Evolutionary conservation across 2,329 filamentous ascomycete genomes (phyloP), one percentile per base, ranked within the genome.

Genomic region (Aspergillus quadricinctus): DNA sequence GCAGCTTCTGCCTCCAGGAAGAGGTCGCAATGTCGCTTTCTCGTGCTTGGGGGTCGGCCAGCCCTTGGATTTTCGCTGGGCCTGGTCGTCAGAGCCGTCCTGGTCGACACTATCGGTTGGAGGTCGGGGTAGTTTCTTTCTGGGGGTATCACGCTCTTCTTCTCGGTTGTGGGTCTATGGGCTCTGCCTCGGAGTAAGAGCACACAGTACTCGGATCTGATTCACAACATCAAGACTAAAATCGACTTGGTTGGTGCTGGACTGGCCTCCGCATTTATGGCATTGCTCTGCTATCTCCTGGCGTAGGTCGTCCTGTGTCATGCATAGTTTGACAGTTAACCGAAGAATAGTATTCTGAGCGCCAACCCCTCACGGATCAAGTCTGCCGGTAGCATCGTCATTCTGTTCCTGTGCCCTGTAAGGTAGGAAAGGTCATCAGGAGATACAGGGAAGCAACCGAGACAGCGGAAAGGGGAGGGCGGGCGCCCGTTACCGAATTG

Each of bases 241-340:
- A 80, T 84, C 46, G 81, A 84, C 57, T 84, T 81, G 81, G 64
- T 81, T 35, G 81, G 81, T 0, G 78, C 78, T 6, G 23, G 72
- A 0, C 70, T 83, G 27, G 74, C 77, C 3, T 79, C 75, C 58
- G 68, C 74, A 1, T 78, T 73, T 27, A 66, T 83, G 21, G 81
- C 77, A 0, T 69, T 83, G 57, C 71, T 83, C 2, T 80, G 77
- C 2, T 83, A 83, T 64, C 74, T 80, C 23, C 74, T 81, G 46
- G 77, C 78, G 74, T 78, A 60, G 66, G 76, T 74, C 46, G 3
- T 10, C 7, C 10, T 1, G n/a, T 4, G 17, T 7, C 19, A 21
- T 41, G 4, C 27, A 52, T 29, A 19, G 23, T 46, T 14, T 52
- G 23, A 7, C 23, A 3, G 23, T 9, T 54, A 49, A 58, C 25